A percentile compares a stretch with the other conserved stretches of the same genome.
phyloP scores from a whole-genome alignment of 352 stramenopile species.

The Phytophthora meadii region DNA sequence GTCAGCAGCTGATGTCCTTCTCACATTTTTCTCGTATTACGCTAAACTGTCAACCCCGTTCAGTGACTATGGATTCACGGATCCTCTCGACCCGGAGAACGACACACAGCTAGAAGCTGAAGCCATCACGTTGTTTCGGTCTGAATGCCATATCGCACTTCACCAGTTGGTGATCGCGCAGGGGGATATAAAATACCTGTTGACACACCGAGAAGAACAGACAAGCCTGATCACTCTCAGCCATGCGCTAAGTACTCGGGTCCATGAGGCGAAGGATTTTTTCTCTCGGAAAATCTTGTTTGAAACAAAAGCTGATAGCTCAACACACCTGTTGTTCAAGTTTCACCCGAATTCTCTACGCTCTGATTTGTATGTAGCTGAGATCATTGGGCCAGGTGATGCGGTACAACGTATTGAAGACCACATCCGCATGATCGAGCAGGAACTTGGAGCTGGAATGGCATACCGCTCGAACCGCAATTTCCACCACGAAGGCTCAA shows the following conservation, averaged over 20 bases:
- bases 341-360: constrained; percentile 74
- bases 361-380: constrained; percentile 75
- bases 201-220: constrained; percentile 60
- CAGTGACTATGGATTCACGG: constrained; percentile 58
- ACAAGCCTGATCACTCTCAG: constrained; percentile 75
- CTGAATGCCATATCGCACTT: constrained; percentile 69
- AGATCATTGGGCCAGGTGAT: constrained; percentile 68
- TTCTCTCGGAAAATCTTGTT: constrained; percentile 74
- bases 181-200: constrained; percentile 64
- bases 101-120: constrained; percentile 61
- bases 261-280: constrained; percentile 67
- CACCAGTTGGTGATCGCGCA: constrained; percentile 70
- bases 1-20: constrained; percentile 58
- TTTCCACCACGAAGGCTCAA: constrained; percentile 71
- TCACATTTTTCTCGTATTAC: constrained; percentile 67
- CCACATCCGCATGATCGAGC: constrained; percentile 67
- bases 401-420: constrained; percentile 69
- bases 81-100: constrained; percentile 70
- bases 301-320: constrained; percentile 45
- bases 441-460: constrained; percentile 67
- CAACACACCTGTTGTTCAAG: constrained; percentile 40
- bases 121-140: constrained; percentile 55
- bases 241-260: constrained; percentile 67
- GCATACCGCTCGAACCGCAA: constrained; percentile 46
- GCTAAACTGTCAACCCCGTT: constrained; percentile 56